phyloP scores from a whole-genome alignment of 495 filamentous ascomycete genomes.

The Aspergillus coremiiformis region DNA sequence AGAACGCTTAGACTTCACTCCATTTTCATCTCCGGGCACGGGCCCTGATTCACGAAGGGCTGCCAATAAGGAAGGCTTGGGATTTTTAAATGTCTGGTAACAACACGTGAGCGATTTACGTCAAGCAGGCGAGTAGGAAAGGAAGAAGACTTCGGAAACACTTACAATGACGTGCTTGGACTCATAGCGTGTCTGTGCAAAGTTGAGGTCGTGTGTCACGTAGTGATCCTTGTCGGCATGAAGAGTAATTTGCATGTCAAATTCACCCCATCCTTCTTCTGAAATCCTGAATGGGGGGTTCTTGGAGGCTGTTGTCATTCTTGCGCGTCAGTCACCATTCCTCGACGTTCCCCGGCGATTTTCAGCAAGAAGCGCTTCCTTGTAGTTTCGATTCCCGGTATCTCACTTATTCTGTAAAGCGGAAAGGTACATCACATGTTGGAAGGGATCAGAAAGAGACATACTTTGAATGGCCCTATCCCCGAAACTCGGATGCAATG shows the following conservation, averaged over 20 bases:
- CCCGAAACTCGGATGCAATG: constrained; percentile 87
- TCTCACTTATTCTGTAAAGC: neutral
- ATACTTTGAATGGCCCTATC: constrained; percentile 71
- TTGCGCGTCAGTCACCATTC: neutral
- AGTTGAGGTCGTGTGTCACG: constrained; percentile 87
- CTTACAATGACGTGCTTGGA: constrained; percentile 65
- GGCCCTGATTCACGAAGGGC: constrained; percentile 74
- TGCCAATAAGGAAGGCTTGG: constrained; percentile 69
- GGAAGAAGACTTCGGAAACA: constrained; percentile 23
- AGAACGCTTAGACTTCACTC: constrained; percentile 44
- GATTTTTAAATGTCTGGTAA: constrained; percentile 76
- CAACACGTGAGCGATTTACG: neutral
- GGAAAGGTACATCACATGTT: neutral
- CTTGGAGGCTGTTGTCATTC: constrained; percentile 53
- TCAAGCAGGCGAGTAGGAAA: neutral
- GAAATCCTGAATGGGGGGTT: constrained; percentile 80
- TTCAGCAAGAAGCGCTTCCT: neutral
- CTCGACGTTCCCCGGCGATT: neutral
- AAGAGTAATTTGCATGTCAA: constrained; percentile 85
- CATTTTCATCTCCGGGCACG: constrained; percentile 67
- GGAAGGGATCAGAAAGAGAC: constrained; percentile 20
- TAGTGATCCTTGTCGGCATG: constrained; percentile 74
- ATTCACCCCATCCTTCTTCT: constrained; percentile 98
- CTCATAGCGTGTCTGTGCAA: constrained; percentile 73
- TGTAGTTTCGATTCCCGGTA: neutral